Conservation (phyloP, 208 protist species). For the Wallacemonas sp. region DNA sequence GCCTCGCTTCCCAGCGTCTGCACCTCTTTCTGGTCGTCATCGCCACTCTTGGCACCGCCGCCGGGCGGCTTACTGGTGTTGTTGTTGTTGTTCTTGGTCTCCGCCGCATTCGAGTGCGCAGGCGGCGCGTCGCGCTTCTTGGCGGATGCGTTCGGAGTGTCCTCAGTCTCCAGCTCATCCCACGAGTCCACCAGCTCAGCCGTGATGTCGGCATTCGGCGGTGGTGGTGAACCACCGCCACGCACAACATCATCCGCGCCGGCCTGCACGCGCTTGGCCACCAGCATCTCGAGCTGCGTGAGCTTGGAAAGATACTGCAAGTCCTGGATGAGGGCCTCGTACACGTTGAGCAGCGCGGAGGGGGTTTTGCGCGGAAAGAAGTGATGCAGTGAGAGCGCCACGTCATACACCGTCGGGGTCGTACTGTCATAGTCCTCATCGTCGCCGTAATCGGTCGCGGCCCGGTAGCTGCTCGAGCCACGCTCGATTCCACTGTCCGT, state of each 20-base stretch:
- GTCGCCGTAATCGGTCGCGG: constrained; percentile 4
- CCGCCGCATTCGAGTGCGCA: no score
- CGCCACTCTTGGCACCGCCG: no score
- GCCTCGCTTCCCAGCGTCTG: constrained; percentile 23
- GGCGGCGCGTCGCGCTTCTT: no score
- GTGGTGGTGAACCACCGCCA: neutral
- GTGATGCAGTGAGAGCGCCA: constrained; percentile 27
- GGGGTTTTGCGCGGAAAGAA: constrained; percentile 49
- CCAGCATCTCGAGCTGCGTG: neutral
- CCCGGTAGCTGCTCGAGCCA: neutral
- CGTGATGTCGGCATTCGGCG: neutral
- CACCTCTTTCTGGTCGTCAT: constrained; percentile 6
- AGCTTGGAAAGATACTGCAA: neutral
- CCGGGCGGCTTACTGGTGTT: constrained; percentile 15
- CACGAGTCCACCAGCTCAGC: constrained; percentile 7
- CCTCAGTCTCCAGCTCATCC: constrained; percentile 6
- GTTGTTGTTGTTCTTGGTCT: constrained; percentile 14
- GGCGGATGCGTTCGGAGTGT: no score
- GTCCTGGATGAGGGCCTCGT: constrained; percentile 20
- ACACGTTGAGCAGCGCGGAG: constrained; percentile 18
- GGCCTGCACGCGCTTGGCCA: neutral
- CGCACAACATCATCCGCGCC: neutral
- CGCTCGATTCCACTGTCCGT: neutral
- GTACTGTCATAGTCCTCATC: neutral
- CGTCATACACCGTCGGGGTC: constrained; percentile 27